Base-by-base conservation (phyloP, 495 filamentous ascomycete genomes). In the Talaromyces ruber region DNA sequence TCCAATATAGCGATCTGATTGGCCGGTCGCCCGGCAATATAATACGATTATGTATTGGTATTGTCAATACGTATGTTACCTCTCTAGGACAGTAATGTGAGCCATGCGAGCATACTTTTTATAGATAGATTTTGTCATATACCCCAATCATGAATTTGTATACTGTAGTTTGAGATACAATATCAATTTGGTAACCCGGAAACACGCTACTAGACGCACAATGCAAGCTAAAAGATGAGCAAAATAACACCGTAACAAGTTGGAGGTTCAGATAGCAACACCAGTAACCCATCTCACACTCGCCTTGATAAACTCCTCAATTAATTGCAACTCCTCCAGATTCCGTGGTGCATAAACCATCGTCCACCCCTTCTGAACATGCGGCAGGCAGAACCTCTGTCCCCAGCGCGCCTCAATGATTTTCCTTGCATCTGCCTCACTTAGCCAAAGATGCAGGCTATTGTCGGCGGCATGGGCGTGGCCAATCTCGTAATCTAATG, bases 201-300 rank as follows among this genome's bases (percentile, higher is more conserved):
- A n/a, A n/a, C 37, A 43, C 37, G 14, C 37, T 2, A 16, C 2
- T 14, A 6, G 14, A 43, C 16, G 37, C 34, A 47, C 43, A 47
- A 47, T 47, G 43, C 43, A 18, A 47, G 18, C 43, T 47, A 47
- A 47, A 2, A 43, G 7, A 22, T 14, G 34, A 47, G 43, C 43
- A 47, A 47, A 39, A 47, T 14, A 43, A 47, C 43, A 22, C 18
- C 6, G 32, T 14, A 21, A 45, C 43, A 6, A 2, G 1, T 6
- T 43, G 0, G 39, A 21, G 7, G 12, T 21, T 52, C n/a, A 60
- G 34, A 52, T 52, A 11, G 45, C 39, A 24, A 60, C 45, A 0
- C 68, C 70, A 22, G 75, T 72, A 66, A 73, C 68, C 59, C 72
- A 78, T 58, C 68, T 66, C 25, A 78, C 67, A 58, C 70, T 16